Evolutionary conservation across 345 rosid species (phyloP).

Genomic region (Combretum micranthum): DNA sequence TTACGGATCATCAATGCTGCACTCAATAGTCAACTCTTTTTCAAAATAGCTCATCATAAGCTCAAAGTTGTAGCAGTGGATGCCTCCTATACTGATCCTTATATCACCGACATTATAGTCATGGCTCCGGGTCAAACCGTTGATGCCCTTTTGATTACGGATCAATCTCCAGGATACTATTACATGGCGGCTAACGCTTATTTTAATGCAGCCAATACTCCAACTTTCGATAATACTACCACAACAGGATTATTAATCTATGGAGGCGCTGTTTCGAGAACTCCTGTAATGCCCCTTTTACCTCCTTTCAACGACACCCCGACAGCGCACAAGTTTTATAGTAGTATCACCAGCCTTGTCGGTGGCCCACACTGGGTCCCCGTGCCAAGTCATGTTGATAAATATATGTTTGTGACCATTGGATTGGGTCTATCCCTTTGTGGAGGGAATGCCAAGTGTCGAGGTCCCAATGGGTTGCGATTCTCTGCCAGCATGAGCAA

Average conservation of each 20-base stretch:
- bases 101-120: constrained; percentile 51
- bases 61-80: constrained; percentile 72
- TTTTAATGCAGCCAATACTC: constrained; percentile 26
- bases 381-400: constrained; percentile 56
- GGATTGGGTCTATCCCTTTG: constrained; percentile 47
- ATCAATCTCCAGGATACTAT: constrained; percentile 54
- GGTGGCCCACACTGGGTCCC: constrained; percentile 56
- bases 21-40: constrained; percentile 69
- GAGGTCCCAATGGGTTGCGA: constrained; percentile 15
- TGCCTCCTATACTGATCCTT: constrained; percentile 60
- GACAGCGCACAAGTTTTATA: constrained; percentile 57
- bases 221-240: constrained; percentile 39
- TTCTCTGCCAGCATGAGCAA: constrained; percentile 79
- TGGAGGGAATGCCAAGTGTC: constrained; percentile 40
- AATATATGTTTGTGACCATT: constrained; percentile 60
- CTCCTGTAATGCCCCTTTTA: constrained; percentile 52
- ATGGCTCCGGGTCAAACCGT: constrained; percentile 72
- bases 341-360: constrained; percentile 35
- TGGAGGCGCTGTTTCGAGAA: constrained; percentile 11
- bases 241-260: constrained; percentile 61
- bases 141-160: constrained; percentile 54
- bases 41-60: constrained; percentile 76
- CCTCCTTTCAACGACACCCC: constrained; percentile 63
- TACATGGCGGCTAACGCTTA: constrained; percentile 77
- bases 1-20: constrained; percentile 90